A percentile compares a stretch with the other conserved stretches of the same genome.
Conservation (phyloP, 495 filamentous ascomycete species). For the Penicillium macrosclerotiorum region DNA sequence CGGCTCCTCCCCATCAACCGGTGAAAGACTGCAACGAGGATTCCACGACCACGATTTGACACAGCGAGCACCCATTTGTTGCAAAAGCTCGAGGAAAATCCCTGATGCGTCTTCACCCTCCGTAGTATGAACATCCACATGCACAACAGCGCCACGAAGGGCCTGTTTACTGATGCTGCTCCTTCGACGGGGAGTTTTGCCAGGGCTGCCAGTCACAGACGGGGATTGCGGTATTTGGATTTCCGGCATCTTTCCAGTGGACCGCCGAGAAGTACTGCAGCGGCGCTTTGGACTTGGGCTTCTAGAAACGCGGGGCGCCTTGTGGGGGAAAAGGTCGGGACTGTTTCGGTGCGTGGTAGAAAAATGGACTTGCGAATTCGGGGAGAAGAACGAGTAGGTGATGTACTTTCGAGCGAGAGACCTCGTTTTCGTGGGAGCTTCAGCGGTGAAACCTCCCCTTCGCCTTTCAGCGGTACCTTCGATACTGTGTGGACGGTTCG, state of each 20-base stretch:
- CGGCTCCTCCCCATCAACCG: constrained; percentile 28
- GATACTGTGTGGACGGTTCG: constrained; percentile 66
- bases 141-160: constrained; percentile 76
- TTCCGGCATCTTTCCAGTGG: constrained; percentile 4
- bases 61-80: constrained; percentile 81
- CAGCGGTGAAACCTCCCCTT: constrained; percentile 59
- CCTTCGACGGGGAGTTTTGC: constrained; percentile 31
- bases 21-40: constrained; percentile 45
- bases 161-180: constrained; percentile 21
- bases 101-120: constrained; percentile 84
- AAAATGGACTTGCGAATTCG: constrained; percentile 28
- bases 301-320: constrained; percentile 18
- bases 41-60: constrained; percentile 88
- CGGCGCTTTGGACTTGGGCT: constrained; percentile 25
- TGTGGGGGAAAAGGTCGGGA: constrained; percentile 22
- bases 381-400: constrained; percentile 36
- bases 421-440: constrained; percentile 57
- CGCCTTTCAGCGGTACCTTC: constrained; percentile 72
- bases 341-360: constrained; percentile 16
- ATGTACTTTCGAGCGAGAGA: constrained; percentile 40
- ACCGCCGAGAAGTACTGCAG: constrained; percentile 14
- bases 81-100: constrained; percentile 78
- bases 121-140: constrained; percentile 87
- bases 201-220: constrained; percentile 25
- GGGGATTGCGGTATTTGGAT: constrained; percentile 14